phyloP scores from a whole-genome alignment of 352 stramenopile genomes.

The Bremia lactucae region DNA sequence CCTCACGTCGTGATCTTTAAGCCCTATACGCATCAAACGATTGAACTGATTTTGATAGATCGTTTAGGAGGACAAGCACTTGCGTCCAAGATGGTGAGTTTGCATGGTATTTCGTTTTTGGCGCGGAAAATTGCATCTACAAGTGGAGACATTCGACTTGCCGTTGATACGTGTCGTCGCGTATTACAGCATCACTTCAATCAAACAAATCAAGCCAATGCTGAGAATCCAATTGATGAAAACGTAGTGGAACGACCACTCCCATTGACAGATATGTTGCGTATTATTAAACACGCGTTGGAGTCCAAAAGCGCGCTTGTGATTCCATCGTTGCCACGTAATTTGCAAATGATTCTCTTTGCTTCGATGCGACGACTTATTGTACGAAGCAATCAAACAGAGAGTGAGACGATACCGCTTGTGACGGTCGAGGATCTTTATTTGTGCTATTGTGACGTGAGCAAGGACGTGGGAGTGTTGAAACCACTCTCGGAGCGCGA shows the following conservation, averaged over 20 bases:
- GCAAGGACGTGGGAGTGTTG: conserved; percentile 53
- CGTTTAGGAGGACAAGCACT: conserved; percentile 40
- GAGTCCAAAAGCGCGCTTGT: conserved; percentile 50
- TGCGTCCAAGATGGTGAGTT: conserved; percentile 44
- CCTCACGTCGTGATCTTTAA: conserved; percentile 69
- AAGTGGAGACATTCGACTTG: conserved; percentile 62
- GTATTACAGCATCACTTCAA: conserved; percentile 53
- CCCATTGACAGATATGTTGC: conserved; percentile 60
- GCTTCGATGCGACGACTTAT: conserved; percentile 39
- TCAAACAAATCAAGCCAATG: conserved; percentile 21
- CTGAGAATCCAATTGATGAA: conserved; percentile 16
- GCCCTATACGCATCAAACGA: conserved; percentile 69
- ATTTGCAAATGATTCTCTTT: conserved; percentile 77
- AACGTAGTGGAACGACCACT: conserved; percentile 23
- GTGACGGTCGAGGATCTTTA: conserved; percentile 55
- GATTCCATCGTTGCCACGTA: conserved; percentile 57
- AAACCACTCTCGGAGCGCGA: conserved; percentile 47
- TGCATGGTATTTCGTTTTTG: conserved; percentile 65
- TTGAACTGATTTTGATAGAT: conserved; percentile 63
- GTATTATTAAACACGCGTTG: conserved; percentile 57
- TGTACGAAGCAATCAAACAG: conserved; percentile 19
- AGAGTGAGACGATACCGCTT: conserved; percentile 21
- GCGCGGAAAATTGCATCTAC: conserved; percentile 71
- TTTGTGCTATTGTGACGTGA: conserved; percentile 55
- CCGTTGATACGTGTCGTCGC: conserved; percentile 62